Percentiles rank a stretch among this genome's conserved stretches.
Evolutionary conservation across 768 basidiomycete species (phyloP).

Genomic region (Phlebiopsis flavidoalba): DNA sequence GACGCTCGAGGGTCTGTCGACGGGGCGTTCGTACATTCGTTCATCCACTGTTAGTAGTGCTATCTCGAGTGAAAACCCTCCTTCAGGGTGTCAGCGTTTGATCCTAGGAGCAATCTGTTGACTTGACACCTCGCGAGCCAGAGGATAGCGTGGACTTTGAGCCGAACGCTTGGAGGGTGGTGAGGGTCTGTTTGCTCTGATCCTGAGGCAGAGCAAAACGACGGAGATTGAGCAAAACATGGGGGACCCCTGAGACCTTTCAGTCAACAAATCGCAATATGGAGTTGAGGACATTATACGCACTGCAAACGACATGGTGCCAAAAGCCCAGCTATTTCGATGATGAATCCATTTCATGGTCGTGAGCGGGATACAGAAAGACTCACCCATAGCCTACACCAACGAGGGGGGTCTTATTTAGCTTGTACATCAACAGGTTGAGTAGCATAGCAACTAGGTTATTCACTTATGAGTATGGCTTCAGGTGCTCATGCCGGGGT

Average conservation of each 20-base stretch:
- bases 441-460: slow-evolving; percentile 13
- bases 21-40: no score
- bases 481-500: background rate
- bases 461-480: background rate
- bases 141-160: background rate
- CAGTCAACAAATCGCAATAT: background rate
- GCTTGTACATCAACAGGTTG: slow-evolving; percentile 18
- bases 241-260: slow-evolving; percentile 6
- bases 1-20: no score
- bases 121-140: no score
- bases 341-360: background rate
- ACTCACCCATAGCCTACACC: slow-evolving; percentile 13
- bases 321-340: background rate
- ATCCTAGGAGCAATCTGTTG: no score
- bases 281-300: background rate
- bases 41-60: no score
- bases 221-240: slow-evolving; percentile 8
- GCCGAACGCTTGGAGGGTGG: background rate
- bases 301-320: slow-evolving; percentile 7
- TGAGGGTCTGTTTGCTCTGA: background rate
- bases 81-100: no score
- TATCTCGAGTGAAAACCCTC: no score
- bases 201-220: background rate
- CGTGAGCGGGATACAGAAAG: background rate
- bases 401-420: slow-evolving; percentile 10